Conservation (phyloP, 2,329 filamentous ascomycete species). For the Hypoxylon sp. region DNA sequence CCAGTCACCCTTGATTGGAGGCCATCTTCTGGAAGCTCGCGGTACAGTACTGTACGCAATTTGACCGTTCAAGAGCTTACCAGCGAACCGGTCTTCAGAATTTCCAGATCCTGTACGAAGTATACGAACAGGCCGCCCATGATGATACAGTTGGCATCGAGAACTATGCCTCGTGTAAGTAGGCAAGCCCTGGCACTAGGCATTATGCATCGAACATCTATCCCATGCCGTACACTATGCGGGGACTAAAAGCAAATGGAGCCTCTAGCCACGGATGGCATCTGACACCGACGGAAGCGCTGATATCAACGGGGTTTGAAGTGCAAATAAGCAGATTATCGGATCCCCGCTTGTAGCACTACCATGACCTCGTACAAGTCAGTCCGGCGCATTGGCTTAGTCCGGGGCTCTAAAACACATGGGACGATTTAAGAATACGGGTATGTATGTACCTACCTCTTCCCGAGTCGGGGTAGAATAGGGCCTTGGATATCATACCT, state of each 20-base stretch:
- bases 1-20: conserved; percentile 45
- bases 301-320: conserved; percentile 35
- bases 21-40: conserved; percentile 46
- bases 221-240: conserved; percentile 19
- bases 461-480: neutral
- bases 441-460: conserved; percentile 5
- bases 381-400: conserved; percentile 34
- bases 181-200: conserved; percentile 27
- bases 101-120: conserved; percentile 26
- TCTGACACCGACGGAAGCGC: conserved; percentile 24
- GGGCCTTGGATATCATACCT: neutral
- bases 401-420: conserved; percentile 18
- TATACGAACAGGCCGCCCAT: conserved; percentile 19
- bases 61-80: conserved; percentile 25
- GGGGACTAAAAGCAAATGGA: conserved; percentile 17
- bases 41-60: conserved; percentile 41
- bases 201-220: conserved; percentile 28
- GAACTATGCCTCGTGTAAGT: conserved; percentile 18
- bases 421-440: conserved; percentile 15
- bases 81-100: conserved; percentile 13
- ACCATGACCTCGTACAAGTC: conserved; percentile 27
- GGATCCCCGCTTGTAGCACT: conserved; percentile 34
- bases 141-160: conserved; percentile 33
- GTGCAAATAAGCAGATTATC: conserved; percentile 28
- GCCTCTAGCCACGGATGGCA: conserved; percentile 15